Evolutionary conservation across 2,329 filamentous ascomycete genomes (phyloP), one percentile per base, ranked within the genome.

Genomic region (Ophiognomonia clavigignenti-juglandacearum): DNA sequence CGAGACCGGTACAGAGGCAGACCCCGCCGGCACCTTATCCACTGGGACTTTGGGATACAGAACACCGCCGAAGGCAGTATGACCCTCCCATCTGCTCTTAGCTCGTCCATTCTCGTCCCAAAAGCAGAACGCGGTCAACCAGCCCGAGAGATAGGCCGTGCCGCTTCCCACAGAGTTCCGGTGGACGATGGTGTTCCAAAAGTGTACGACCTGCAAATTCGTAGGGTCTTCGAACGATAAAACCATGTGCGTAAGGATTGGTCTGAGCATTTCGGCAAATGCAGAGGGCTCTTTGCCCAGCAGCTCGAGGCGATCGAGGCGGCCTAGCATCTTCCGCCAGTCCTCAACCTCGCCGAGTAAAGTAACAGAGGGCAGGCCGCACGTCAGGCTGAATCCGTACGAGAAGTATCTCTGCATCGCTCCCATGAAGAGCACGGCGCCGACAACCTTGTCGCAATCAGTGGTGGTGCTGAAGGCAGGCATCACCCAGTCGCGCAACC

Each of bases 341-440:
- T 77, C 73, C 8, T 49, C 52, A 38, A 62, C 58, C 42, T 67
- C 60, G 6, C 73, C 73, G 0, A 70, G 61, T 14, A 76, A 55
- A 2, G 73, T 76, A 3, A 75, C 71, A 1, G 66, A 68, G 0
- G 73, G 74, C 6, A 76, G 60, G 0, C 73, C 72, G 52, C 72
- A 76, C 0, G 26, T 19, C 3, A 62, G 47, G 0, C 13, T 42
- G 18, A 55, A 53, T 5, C 22, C 53, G 45, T 66, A 73, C 6
- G 36, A 46, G 54, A 72, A 74, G 48, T 72, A 73, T 20, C 65
- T 61, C 51, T 73, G 64, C 58, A 71, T 53, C 1, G 63, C 58
- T 2, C 64, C 69, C 69, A 74, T 72, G 62, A 73, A 68, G 7
- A 71, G 35, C 19, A 73, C 58, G 6, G 64, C 58, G 0, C 64